Evolutionary conservation across 2,329 filamentous ascomycete genomes (phyloP), one percentile per base, ranked within the genome.

Genomic region (Arthrocladium fulminans): DNA sequence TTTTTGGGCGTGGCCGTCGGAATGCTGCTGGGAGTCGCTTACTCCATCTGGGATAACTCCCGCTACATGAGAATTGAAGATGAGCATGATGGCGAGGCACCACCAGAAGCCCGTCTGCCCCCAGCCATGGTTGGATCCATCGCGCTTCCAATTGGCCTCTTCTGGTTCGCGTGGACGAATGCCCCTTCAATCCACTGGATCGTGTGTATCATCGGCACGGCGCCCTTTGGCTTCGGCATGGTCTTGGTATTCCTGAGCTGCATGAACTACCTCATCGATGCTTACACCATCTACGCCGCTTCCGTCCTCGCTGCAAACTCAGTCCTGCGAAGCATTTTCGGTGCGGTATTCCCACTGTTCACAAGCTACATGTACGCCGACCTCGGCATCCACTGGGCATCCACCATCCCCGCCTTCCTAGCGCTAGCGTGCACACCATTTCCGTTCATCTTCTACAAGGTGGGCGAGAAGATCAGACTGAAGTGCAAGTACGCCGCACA

Each of bases 111-210:
- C 32, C 74, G 73, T 42, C 61, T 79, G 2, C 72, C 73, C 2
- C 70, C 73, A 4, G 69, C 66, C 38, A 71, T 75, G 51, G 51
- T 74, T 2, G 72, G 72, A 25, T 70, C 67, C 46, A 64, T 76
- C 24, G 64, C 64, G 17, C 67, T 82, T 22, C 78, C 79, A 0
- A 61, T 77, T 35, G 73, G 75, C 13, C 65, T 80, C 3, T 78
- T 80, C 61, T 78, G 75, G 75, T 76, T 80, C 49, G 76, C 75
- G 0, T 80, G 77, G 77, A 77, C 77, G 1, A 73, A 76, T 44
- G 72, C 66, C 48, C 67, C 62, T 3, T 60, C 59, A 2, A 55
- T 67, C 27, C 65, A 68, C 52, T 69, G 65, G 65, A 64, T 68
- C 47, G 65, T 59, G 12, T 60, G 60, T 48, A 60, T 69, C 39